phyloP scores from a whole-genome alignment of 2,329 filamentous ascomycete genomes.

The Cladophialophora chaetospira region DNA sequence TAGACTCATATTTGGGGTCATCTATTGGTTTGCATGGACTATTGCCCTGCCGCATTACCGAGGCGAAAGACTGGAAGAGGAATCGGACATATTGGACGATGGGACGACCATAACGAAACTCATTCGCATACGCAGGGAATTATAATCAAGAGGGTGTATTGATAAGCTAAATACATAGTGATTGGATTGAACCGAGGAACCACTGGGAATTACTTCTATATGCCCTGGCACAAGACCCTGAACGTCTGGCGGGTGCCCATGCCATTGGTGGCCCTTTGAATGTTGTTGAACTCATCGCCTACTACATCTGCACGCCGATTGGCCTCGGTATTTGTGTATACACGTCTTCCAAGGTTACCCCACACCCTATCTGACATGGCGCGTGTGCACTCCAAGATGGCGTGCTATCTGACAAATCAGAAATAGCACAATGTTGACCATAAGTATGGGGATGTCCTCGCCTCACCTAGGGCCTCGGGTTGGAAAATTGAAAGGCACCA shows the following conservation, averaged over 20 bases:
- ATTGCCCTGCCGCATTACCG: conserved; percentile 60
- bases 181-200: conserved; percentile 10
- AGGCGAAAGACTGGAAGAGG: conserved; percentile 65
- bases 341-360: conserved; percentile 17
- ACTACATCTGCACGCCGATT: conserved; percentile 14
- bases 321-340: conserved; percentile 15
- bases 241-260: no score
- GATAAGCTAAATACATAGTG: conserved; percentile 23
- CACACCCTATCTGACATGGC: conserved; percentile 28
- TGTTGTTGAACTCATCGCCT: conserved; percentile 16
- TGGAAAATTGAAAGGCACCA: conserved; percentile 5
- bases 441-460: conserved; percentile 22
- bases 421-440: conserved; percentile 10
- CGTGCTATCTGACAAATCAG: conserved; percentile 35
- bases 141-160: conserved; percentile 28
- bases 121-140: conserved; percentile 40
- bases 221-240: conserved; percentile 2
- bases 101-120: conserved; percentile 68
- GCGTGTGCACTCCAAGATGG: conserved; percentile 21
- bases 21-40: conserved; percentile 72
- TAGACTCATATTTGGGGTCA: conserved; percentile 59
- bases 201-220: conserved; percentile 5
- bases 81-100: conserved; percentile 61
- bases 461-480: not conserved
- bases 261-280: not conserved